Evolutionary conservation across 495 filamentous ascomycete species (phyloP).

Genomic region (Xylaria sp.): DNA sequence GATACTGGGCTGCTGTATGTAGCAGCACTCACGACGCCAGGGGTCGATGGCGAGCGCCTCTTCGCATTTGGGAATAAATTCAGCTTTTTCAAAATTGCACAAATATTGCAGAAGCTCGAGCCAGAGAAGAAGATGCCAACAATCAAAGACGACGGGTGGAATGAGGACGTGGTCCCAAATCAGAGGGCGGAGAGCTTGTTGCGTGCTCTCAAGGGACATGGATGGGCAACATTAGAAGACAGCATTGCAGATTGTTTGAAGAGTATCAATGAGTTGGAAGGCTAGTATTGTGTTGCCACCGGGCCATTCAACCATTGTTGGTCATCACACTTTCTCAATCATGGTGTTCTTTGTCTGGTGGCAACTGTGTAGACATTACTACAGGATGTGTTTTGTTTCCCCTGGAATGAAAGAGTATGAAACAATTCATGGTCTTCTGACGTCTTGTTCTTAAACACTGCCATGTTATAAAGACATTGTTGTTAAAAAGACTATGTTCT

Average conservation of each 20-base stretch:
- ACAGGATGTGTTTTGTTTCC: background rate
- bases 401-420: background rate
- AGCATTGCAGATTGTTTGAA: slow-evolving; percentile 38
- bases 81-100: slow-evolving; percentile 34
- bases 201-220: slow-evolving; percentile 38
- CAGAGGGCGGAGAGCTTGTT: slow-evolving; percentile 41
- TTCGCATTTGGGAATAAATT: slow-evolving; percentile 39
- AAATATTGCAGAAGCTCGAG: slow-evolving; percentile 34
- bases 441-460: background rate
- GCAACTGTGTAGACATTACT: background rate
- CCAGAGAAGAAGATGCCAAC: slow-evolving; percentile 33
- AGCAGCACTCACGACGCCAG: slow-evolving; percentile 35
- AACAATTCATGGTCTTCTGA: background rate
- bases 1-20: slow-evolving; percentile 39
- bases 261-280: slow-evolving; percentile 14
- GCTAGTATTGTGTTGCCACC: background rate
- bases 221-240: slow-evolving; percentile 47
- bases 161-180: slow-evolving; percentile 45
- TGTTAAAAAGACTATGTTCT: background rate
- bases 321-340: background rate
- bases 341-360: background rate
- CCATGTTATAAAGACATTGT: slow-evolving; percentile 5
- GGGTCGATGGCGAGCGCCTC: slow-evolving; percentile 38
- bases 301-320: background rate
- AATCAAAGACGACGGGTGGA: slow-evolving; percentile 40